Base-by-base conservation (phyloP, 305 asterid species). In the Fraxinus sp. region DNA sequence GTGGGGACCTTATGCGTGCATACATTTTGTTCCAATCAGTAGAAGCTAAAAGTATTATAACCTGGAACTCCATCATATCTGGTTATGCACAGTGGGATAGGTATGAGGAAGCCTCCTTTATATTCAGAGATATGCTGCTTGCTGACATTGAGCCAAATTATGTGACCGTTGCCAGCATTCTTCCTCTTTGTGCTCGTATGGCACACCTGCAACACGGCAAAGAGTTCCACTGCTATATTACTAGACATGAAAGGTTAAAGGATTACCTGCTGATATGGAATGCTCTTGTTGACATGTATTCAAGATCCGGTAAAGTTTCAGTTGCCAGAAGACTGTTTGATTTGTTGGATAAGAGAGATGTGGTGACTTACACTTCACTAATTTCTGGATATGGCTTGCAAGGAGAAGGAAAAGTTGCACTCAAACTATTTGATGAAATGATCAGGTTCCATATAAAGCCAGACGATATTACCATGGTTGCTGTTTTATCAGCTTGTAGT, bases 41-140 rank as follows among this genome's bases (percentile, higher is more conserved):
- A 57, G 90, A 88, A 76, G 84, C 78, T 80, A 91, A 85, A 84
- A 86, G 71, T 84, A 80, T 90, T 64, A 86, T 90, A 78, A 85
- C 95, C 76, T 95, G 97, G 99, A 95, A 94, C 85, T 91, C 98
- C 55, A 92, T 94, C 85, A 91, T 95, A 79, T 88, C 95, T 66
- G 97, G 98, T 41, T 90, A 89, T 55, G 85, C 97, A 33, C 90
- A 72, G 73, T 91, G 92, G 89, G 91, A 90, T 83, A 80, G 74
- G 73, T 85, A 89, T 72, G 97, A 92, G 81, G 97, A 95, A 85
- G 90, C 97, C 76, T 82, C 89, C 1, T 88, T 85, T 85, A 88
- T 91, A 70, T 92, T 92, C 83, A 87, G 92, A 84, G 97, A 92
- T 71, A 88, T 92, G 87, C 80, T 95, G 74, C 78, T 83, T 78